Percentiles rank a stretch among this genome's conserved stretches.
phyloP scores from a whole-genome alignment of 345 rosid species.

The Citrus australasica region DNA sequence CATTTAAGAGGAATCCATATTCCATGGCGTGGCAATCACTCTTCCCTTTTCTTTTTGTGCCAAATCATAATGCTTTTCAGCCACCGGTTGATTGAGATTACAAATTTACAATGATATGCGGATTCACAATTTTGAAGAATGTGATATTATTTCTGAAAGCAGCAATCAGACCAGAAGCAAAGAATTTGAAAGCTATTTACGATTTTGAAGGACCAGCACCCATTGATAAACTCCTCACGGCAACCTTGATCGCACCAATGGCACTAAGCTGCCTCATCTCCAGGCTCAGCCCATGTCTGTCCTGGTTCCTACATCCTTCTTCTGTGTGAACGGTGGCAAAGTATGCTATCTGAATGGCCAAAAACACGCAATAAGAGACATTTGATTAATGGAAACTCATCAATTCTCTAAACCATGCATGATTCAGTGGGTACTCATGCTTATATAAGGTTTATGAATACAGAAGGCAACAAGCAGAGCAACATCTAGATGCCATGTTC shows the following conservation, averaged over 20 bases:
- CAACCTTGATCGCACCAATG: slow-evolving; percentile 84
- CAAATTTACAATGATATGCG: background rate
- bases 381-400: background rate
- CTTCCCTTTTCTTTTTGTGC: background rate
- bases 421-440: background rate
- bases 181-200: slow-evolving; percentile 19
- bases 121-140: background rate
- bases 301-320: slow-evolving; percentile 40
- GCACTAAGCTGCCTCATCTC: slow-evolving; percentile 75
- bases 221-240: slow-evolving; percentile 69
- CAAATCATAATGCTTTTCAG: slow-evolving; percentile 2
- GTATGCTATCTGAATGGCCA: slow-evolving; percentile 63
- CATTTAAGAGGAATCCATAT: background rate
- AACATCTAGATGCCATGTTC: background rate
- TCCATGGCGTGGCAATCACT: background rate
- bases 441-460: background rate
- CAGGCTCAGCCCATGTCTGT: slow-evolving; percentile 48
- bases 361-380: background rate
- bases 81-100: background rate
- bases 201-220: slow-evolving; percentile 42
- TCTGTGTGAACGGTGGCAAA: slow-evolving; percentile 75
- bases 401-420: background rate
- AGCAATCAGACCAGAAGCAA: background rate
- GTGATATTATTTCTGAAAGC: background rate
- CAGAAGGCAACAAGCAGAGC: background rate